Base-by-base conservation (phyloP, 1,284 basidiomycete genomes). In the Boletus mariae region DNA sequence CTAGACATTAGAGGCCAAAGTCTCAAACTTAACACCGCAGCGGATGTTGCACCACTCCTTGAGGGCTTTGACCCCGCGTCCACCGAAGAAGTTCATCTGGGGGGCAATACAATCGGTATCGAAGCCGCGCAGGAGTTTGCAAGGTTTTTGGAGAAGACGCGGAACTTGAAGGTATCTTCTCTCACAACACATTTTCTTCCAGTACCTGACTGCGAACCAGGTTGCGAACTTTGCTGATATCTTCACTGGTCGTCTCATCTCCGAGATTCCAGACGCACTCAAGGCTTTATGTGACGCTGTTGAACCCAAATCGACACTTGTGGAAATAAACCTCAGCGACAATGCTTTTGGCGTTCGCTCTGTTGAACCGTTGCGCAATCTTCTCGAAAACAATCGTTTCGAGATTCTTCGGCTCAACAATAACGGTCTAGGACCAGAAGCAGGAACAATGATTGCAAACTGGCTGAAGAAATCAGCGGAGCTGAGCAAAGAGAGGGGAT, bases 261-360 rank as follows among this genome's bases (percentile, higher is more conserved):
- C 85, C 57, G 96, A 99, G 73, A 98, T 99, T 67, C 97, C 97
- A 4, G 83, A 79, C 61, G 92, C 96, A 3, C 84, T 99, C 43
- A 81, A 85, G 37, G 89, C 92, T 31, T 83, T 99, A 61, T 98
- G 94, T 71, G 83, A 93, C 64, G 85, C 93, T 13, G 83, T 99
- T 54, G 85, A 85, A 59, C 79, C 85, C 61, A 90, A 92, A 67
- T 80, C 84, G 7, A 82, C 85, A 9, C 86, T 99, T 31, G 78
- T 90, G 48, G 92, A 94, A 73, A 81, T 99, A 65, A 84, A 99
- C 70, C 82, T 99, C 42, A 92, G 87, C 61, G 95, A 99, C 73
- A 99, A 99, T 64, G 96, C 96, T 6, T 98, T 98, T 61, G 96
- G 96, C 35, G 94, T 94, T 31, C 87, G 96, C 62, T 95, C 92